phyloP scores from a whole-genome alignment of 345 rosid species.

The Citrus cavaleriei region DNA sequence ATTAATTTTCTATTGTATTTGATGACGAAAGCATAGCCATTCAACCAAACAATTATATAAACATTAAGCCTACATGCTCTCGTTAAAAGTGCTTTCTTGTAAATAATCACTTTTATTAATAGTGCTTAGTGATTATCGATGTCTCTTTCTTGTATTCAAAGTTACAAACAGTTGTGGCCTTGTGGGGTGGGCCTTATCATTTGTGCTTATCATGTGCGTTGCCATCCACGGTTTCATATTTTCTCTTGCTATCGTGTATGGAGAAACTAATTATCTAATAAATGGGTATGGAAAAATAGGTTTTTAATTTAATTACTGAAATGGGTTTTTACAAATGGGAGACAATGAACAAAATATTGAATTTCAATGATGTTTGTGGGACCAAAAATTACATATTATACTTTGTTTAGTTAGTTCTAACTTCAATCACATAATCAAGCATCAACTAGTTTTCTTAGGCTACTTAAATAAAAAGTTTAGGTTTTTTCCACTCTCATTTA shows the following conservation, averaged over 20 bases:
- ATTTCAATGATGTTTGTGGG: too few species aligned
- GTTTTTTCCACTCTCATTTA: too few species aligned
- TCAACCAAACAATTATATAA: too few species aligned
- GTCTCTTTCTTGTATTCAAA: constrained; percentile 3
- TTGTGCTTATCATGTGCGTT: not conserved
- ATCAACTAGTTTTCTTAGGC: too few species aligned
- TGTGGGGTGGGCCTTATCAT: constrained; percentile 4
- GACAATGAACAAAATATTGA: not conserved
- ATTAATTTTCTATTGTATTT: not conserved
- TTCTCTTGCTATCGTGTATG: not conserved
- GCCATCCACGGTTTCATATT: not conserved
- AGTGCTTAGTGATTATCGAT: not conserved
- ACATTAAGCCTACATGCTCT: constrained; percentile 14
- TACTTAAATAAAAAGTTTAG: too few species aligned
- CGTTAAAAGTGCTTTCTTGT: constrained; percentile 8
- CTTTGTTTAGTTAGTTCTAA: too few species aligned
- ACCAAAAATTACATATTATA: too few species aligned
- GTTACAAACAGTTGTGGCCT: constrained; percentile 7
- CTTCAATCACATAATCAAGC: too few species aligned
- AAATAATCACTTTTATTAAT: not conserved
- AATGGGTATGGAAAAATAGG: not conserved
- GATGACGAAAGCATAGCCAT: too few species aligned
- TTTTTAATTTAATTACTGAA: not conserved
- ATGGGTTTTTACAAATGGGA: not conserved
- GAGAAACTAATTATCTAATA: not conserved